These are phyloP conservation scores for Solanum clarkiae DNA, from an alignment of 257 asterid genomes.

Conservation along the genomic window DNA sequence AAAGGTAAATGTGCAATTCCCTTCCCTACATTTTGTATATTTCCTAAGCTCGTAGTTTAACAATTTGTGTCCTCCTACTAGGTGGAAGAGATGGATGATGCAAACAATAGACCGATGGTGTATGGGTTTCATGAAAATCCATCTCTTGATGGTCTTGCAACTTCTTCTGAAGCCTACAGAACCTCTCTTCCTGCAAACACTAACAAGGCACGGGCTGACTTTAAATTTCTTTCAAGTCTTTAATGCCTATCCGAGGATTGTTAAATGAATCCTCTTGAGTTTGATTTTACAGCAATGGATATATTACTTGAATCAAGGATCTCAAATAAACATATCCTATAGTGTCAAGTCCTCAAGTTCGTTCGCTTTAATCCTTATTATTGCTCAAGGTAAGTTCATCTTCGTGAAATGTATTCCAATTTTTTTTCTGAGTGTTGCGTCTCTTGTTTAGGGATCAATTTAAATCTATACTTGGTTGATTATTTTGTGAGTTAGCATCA, in stretches of 20 bases:
- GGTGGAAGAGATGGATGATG: constrained; percentile 42
- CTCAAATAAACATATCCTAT: constrained; percentile 54
- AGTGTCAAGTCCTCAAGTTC: constrained; percentile 25
- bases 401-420: neutral
- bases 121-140: constrained; percentile 54
- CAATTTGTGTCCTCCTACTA: constrained; percentile 18
- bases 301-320: constrained; percentile 62
- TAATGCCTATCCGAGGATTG: neutral
- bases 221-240: neutral
- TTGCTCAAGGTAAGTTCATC: constrained; percentile 49
- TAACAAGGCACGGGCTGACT: constrained; percentile 46
- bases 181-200: constrained; percentile 29
- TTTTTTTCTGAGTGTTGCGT: neutral
- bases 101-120: constrained; percentile 27
- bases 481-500: neutral
- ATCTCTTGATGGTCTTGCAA: constrained; percentile 31
- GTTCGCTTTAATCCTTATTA: constrained; percentile 41
- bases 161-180: constrained; percentile 57
- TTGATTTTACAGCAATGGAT: constrained; percentile 56
- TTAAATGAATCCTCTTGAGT: neutral
- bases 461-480: neutral
- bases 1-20: constrained; percentile 32
- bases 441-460: neutral
- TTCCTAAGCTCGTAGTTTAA: neutral
- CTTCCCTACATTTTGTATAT: neutral